Evolutionary conservation across 192 early-diverging fungal genomes (phyloP).

Genomic region (Podochytrium sp.): DNA sequence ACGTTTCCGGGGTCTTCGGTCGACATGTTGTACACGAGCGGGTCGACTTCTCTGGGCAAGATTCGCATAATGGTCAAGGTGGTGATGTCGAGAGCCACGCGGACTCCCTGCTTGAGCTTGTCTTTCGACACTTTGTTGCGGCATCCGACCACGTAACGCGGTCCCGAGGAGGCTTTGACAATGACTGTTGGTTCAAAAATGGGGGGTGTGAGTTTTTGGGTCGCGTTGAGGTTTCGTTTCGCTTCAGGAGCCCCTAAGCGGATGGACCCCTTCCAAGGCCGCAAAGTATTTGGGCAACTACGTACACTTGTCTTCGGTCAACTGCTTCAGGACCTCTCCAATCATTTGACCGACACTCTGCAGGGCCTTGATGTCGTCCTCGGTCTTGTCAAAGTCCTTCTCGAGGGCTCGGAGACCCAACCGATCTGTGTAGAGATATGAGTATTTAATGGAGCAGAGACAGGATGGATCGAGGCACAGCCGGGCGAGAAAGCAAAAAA

Average conservation of each 20-base stretch:
- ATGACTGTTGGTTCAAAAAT: constrained; percentile 88
- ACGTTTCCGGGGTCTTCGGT: constrained; percentile 94
- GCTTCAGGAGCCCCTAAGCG: too few species aligned
- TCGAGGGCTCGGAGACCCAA: constrained; percentile 84
- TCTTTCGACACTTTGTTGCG: constrained; percentile 92
- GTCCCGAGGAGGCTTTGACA: constrained; percentile 95
- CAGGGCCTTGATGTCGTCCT: constrained; percentile 96
- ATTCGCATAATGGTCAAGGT: constrained; percentile 99
- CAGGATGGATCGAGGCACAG: background rate
- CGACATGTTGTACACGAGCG: constrained; percentile 99
- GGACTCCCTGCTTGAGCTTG: constrained; percentile 93
- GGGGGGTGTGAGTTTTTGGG: background rate
- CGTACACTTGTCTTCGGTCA: constrained; percentile 94
- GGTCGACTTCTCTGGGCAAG: constrained; percentile 97
- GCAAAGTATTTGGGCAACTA: constrained; percentile 14
- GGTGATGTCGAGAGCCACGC: constrained; percentile 99
- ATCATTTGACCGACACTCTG: constrained; percentile 99
- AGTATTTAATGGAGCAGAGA: background rate
- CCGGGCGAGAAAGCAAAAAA: background rate
- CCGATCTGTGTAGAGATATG: constrained; percentile 63
- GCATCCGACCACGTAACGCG: constrained; percentile 98
- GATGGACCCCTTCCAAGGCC: too few species aligned
- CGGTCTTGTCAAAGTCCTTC: constrained; percentile 91
- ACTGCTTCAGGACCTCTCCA: constrained; percentile 96
- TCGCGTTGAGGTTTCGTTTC: too few species aligned